These are phyloP conservation scores for Volvox africanus DNA, from an alignment of 139 green algal genomes.

Conservation along the genomic window DNA sequence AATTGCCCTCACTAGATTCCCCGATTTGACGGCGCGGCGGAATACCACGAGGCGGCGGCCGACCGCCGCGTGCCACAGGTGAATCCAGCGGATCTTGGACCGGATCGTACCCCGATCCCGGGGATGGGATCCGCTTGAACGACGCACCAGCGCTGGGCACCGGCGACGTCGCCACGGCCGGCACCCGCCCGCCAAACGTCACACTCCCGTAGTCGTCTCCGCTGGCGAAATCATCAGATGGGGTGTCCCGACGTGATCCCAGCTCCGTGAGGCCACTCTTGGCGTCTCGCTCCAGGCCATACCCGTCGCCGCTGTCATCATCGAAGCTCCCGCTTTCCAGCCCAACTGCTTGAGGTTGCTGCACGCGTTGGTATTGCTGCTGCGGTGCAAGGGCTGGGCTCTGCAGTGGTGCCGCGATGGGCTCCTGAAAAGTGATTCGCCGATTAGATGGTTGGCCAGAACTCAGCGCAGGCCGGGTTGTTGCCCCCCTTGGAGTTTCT, in stretches of 20 bases:
- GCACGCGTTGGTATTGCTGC: not conserved
- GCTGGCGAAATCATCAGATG: constrained; percentile 1
- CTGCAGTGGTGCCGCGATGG: not conserved
- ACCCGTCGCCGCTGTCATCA: not conserved
- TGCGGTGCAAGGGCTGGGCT: not conserved
- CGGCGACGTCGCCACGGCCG: no score
- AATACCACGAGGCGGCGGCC: not conserved
- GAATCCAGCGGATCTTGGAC: constrained; percentile 15
- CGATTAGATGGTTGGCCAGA: not conserved
- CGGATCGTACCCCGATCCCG: not conserved
- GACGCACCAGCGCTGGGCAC: not conserved
- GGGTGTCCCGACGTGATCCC: not conserved
- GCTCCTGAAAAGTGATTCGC: constrained; percentile 31
- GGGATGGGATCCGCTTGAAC: not conserved
- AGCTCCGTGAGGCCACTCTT: not conserved
- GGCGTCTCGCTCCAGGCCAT: not conserved
- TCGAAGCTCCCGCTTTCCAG: not conserved
- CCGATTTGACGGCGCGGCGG: not conserved
- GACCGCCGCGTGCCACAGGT: not conserved
- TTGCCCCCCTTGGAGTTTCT: not conserved
- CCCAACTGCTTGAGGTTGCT: no score
- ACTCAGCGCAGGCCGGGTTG: not conserved
- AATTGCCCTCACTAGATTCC: not conserved
- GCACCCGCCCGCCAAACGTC: not conserved
- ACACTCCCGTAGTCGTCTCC: not conserved